Evolutionary conservation across 140 eudicot genomes (phyloP), one percentile per base, ranked within the genome.

Genomic region (Stevia rebaudiana): DNA sequence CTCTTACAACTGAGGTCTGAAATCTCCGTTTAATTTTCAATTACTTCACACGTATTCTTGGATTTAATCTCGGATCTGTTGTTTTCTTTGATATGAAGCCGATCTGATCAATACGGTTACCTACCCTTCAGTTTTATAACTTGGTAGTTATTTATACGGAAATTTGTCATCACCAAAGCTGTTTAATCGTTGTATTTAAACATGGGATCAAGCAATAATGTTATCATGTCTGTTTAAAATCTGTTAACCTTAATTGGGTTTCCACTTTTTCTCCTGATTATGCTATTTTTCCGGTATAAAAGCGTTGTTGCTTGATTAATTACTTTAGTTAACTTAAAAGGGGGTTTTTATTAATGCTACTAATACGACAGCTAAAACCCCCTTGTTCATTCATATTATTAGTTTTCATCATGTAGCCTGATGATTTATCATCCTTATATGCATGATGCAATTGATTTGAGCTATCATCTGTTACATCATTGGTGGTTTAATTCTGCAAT

Each of bases 1-100:
- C 22, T 40, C 12, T 62, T 37, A 39, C 51, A 40, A 68, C 63
- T 61, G 13, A 71, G 76, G 71, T 72, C 40, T 24, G 13, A 18
- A 57, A 56, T 69, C 49, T 43, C n/a, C 39, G 22, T 4, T 7
- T 31, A 28, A 10, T 11, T 8, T 61, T 37, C 67, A 36, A 21
- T 49, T 66, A 66, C 68, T n/a, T 35, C 40, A 46, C 36, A 33
- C 49, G 9, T 40, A 9, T 70, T 62, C 71, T 72, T 51, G 51
- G 54, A 31, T 31, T 55, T 43, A 11, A 44, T 68, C 60, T 73
- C 39, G 61, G 78, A 73, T 73, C 78, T 54, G 5, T 73, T 1
- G 3, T 44, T 59, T 56, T n/a, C 31, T 44, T 70, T 49, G 3
- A 23, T 59, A 13, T 59, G 61, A 70, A 40, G 41, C 50, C 72